Percentiles rank a stretch among this genome's conserved stretches.
phyloP scores from a whole-genome alignment of 257 asterid species.

The Cordia subcordata region DNA sequence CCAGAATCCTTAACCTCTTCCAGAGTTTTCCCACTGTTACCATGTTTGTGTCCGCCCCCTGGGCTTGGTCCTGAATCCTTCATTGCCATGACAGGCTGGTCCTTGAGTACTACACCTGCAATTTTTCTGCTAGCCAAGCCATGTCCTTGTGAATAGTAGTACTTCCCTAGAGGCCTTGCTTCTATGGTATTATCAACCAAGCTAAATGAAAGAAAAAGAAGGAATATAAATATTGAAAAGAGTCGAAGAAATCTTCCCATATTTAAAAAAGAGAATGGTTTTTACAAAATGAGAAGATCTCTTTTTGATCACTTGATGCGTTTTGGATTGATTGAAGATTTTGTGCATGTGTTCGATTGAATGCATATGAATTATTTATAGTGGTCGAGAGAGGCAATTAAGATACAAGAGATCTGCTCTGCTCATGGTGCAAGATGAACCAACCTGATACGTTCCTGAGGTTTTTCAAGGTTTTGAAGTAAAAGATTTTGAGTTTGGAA shows the following conservation, averaged over 20 bases:
- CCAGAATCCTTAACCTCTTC: conserved; percentile 18
- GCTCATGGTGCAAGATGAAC: neutral
- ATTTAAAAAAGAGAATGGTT: neutral
- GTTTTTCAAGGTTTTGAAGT: conserved; percentile 8
- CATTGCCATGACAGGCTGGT: neutral
- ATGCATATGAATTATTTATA: too few relatives aligned
- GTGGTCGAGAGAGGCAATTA: neutral
- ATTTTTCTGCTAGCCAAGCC: neutral
- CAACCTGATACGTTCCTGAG: neutral
- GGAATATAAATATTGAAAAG: neutral
- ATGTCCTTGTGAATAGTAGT: neutral
- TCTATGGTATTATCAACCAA: neutral
- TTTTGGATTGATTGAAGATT: too few relatives aligned
- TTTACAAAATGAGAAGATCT: neutral
- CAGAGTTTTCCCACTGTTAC: neutral
- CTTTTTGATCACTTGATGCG: too few relatives aligned
- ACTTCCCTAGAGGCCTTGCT: conserved; percentile 4
- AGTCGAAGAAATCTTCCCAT: conserved; percentile 2
- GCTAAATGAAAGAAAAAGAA: conserved; percentile 5
- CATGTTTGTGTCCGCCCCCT: conserved; percentile 14
- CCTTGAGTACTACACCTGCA: neutral
- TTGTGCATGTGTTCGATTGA: neutral
- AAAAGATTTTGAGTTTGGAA: conserved; percentile 17
- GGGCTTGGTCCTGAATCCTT: conserved; percentile 24
- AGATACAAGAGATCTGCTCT: neutral